Evolutionary conservation across 2,329 filamentous ascomycete genomes (phyloP).

Genomic region (Sordariomycetes sp.): DNA sequence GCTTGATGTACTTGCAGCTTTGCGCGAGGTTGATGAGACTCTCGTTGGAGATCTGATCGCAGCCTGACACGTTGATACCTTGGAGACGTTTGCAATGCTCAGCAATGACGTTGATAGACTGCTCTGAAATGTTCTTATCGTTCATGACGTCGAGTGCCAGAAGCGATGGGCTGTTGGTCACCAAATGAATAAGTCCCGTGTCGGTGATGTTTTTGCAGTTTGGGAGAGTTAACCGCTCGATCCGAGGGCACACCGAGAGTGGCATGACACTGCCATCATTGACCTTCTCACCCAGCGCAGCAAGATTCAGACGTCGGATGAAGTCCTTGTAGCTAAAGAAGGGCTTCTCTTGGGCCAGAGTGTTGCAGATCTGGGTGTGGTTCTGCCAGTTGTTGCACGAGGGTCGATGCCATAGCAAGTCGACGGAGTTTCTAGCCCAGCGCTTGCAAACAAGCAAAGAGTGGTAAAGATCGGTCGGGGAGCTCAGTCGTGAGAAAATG

Average conservation of each 20-base stretch:
- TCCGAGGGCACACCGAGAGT: constrained; percentile 74
- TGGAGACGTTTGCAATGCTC: constrained; percentile 78
- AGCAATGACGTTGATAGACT: constrained; percentile 69
- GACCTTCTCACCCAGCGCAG: constrained; percentile 62
- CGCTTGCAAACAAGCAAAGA: constrained; percentile 92
- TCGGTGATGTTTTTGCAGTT: constrained; percentile 83
- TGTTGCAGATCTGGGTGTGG: constrained; percentile 70
- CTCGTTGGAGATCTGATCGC: constrained; percentile 75
- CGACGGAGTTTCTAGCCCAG: constrained; percentile 89
- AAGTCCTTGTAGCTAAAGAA: constrained; percentile 87
- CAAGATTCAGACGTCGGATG: constrained; percentile 86
- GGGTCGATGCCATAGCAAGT: constrained; percentile 89
- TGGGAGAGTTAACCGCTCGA: constrained; percentile 88
- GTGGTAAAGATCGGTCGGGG: constrained; percentile 67
- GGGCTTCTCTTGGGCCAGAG: constrained; percentile 61
- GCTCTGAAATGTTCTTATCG: constrained; percentile 74
- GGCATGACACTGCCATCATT: constrained; percentile 85
- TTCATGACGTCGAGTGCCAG: constrained; percentile 87
- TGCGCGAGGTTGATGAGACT: constrained; percentile 74
- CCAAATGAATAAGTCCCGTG: constrained; percentile 67
- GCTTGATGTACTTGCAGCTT: constrained; percentile 78
- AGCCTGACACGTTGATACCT: constrained; percentile 86
- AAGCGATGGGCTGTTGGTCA: constrained; percentile 70
- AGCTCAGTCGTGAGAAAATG: constrained; percentile 78
- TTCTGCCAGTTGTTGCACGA: constrained; percentile 82